phyloP scores from a whole-genome alignment of 495 filamentous ascomycete genomes.

The Physcia stellaris region DNA sequence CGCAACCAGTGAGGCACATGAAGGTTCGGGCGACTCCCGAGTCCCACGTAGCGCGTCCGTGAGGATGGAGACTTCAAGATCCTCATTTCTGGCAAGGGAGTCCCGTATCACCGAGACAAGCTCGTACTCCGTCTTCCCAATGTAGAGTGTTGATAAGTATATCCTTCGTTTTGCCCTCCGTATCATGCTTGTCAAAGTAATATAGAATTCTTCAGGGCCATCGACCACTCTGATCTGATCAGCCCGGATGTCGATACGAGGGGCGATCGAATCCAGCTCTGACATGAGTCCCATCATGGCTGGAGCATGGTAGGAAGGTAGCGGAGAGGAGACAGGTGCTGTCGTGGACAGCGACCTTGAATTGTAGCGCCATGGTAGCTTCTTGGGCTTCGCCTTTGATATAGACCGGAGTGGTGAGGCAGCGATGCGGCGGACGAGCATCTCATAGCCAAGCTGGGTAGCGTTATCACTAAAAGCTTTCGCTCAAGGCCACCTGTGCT shows the following conservation, averaged over 20 bases:
- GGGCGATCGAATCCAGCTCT: slow-evolving; percentile 80
- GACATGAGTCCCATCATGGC: slow-evolving; percentile 54
- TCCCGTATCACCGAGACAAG: slow-evolving; percentile 66
- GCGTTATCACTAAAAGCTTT: too few species aligned
- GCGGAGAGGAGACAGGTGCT: too few species aligned
- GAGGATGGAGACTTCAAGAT: slow-evolving; percentile 79
- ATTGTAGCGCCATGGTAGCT: too few species aligned
- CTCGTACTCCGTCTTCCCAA: slow-evolving; percentile 88
- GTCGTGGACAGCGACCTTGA: too few species aligned
- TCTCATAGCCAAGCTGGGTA: too few species aligned
- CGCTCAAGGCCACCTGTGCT: too few species aligned
- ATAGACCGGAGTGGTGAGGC: too few species aligned
- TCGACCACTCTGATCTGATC: slow-evolving; percentile 69
- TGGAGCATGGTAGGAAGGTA: too few species aligned
- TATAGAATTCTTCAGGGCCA: slow-evolving; percentile 74
- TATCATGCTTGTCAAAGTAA: slow-evolving; percentile 79
- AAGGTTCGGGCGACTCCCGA: slow-evolving; percentile 74
- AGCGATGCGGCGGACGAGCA: too few species aligned
- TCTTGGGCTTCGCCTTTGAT: too few species aligned
- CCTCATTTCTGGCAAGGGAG: slow-evolving; percentile 55
- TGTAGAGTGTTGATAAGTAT: slow-evolving; percentile 89
- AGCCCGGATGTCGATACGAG: slow-evolving; percentile 72
- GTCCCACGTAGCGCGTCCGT: slow-evolving; percentile 87
- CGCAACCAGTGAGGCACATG: slow-evolving; percentile 78
- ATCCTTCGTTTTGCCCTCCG: slow-evolving; percentile 60